phyloP scores from a whole-genome alignment of 495 filamentous ascomycete genomes.

The Xylaria longipes region DNA sequence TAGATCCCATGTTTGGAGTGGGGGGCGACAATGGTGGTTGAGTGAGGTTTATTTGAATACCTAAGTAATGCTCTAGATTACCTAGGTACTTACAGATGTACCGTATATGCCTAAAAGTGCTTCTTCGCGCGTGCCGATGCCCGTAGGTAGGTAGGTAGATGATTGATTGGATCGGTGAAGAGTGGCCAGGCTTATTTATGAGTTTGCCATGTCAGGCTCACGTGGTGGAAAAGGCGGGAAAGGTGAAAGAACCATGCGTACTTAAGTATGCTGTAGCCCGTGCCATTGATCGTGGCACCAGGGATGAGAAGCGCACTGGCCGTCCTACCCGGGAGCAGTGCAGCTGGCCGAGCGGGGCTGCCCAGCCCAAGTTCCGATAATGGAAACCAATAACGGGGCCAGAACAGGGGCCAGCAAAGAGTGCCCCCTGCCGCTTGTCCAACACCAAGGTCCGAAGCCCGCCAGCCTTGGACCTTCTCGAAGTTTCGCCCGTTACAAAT shows the following conservation, averaged over 20 bases:
- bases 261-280: not conserved
- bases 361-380: not conserved
- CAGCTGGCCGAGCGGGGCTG: not conserved
- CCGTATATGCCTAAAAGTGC: too few relatives aligned
- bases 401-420: not conserved
- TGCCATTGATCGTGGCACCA: not conserved
- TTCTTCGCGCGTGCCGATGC: too few relatives aligned
- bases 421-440: not conserved
- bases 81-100: too few relatives aligned
- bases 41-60: too few relatives aligned
- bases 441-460: not conserved
- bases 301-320: not conserved
- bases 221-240: not conserved
- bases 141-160: too few relatives aligned
- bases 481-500: conserved; percentile 26
- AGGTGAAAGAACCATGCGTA: not conserved
- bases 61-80: too few relatives aligned
- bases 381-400: not conserved
- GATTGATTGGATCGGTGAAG: not conserved
- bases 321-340: not conserved
- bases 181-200: not conserved
- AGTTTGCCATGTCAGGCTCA: not conserved
- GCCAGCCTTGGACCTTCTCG: conserved; percentile 11
- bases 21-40: too few relatives aligned
- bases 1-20: too few relatives aligned